Evolutionary conservation across 2,329 filamentous ascomycete species (phyloP), one percentile per base, ranked within the genome.

Genomic region (Exophiala spinifera): DNA sequence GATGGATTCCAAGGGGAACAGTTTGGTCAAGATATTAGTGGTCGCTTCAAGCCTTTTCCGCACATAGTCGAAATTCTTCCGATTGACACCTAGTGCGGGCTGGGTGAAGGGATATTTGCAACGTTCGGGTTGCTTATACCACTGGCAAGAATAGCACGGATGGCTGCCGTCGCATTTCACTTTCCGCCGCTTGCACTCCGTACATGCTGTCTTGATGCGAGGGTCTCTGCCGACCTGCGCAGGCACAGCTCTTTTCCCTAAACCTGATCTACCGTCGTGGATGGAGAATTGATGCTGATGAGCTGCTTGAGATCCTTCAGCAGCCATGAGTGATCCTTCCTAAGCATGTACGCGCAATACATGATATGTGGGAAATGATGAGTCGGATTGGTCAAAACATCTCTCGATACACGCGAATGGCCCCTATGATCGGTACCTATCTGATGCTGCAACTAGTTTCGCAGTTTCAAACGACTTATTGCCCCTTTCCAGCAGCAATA

Each of bases 51-150:
- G 46, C 31, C 52, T 46, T 46, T 55, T 46, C 11, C 46, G 46
- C 23, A 55, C 46, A 19, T 46, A 49, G 14, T 55, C 52, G 34
- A 55, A 55, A n/a, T 55, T 55, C 23, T 55, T 55, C 19, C 52
- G 52, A 50, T 47, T 55, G 28, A 55, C 39, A 19, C 49, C 40
- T 34, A 55, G 46, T 14, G 52, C 40, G 15, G 52, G 52, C 21
- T 47, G 52, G 13, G 46, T 44, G 20, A 49, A 50, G n/a, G 52
- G 37, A n/a, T 49, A 55, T 13, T 37, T 46, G 31, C 52, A 55
- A 28, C 52, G 39, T 28, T 55, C 52, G 2, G 52, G 46, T n/a
- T 55, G 52, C 25, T 55, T 55, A 13, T 55, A 55, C 46, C 46
- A 50, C 20, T 47, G 52, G 46, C 52, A 55, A 25, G 46, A 55